phyloP scores from a whole-genome alignment of 2,329 filamentous ascomycete genomes.

The Neopestalotiopsis clavispora region DNA sequence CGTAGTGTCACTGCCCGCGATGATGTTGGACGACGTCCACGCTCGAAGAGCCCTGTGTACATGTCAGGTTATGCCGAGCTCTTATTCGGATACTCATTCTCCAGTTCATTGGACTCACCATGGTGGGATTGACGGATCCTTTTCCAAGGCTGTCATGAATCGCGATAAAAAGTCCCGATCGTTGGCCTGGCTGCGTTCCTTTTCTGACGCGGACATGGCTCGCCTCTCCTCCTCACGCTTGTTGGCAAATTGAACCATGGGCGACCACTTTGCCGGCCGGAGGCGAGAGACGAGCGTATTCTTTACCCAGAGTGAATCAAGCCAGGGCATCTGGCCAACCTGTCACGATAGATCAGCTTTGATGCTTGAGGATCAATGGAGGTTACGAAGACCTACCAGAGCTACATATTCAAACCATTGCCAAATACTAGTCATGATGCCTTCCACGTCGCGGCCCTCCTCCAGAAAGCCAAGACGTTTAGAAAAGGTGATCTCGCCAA shows the following conservation, averaged over 20 bases:
- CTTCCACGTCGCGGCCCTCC: background rate
- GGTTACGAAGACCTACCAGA: background rate
- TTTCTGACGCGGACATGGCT: too few species aligned
- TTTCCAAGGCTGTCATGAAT: too few species aligned
- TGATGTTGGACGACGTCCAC: background rate
- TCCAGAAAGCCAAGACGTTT: background rate
- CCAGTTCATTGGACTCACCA: too few species aligned
- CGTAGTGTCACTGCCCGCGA: conserved; percentile 4
- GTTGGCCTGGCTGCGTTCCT: too few species aligned
- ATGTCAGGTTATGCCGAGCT: too few species aligned
- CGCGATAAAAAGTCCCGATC: too few species aligned
- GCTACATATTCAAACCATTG: background rate
- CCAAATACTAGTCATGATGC: background rate
- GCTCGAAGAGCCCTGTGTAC: too few species aligned
- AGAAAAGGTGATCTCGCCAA: background rate
- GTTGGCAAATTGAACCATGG: too few species aligned
- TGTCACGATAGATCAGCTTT: background rate
- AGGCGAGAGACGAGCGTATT: background rate
- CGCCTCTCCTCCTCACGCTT: too few species aligned
- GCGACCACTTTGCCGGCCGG: too few species aligned
- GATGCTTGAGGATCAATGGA: background rate
- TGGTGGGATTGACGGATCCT: too few species aligned
- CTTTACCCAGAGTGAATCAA: background rate
- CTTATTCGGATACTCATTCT: too few species aligned
- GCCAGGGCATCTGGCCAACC: background rate